Base-by-base conservation (phyloP, 257 asterid genomes). In the Catharanthus roseus region DNA sequence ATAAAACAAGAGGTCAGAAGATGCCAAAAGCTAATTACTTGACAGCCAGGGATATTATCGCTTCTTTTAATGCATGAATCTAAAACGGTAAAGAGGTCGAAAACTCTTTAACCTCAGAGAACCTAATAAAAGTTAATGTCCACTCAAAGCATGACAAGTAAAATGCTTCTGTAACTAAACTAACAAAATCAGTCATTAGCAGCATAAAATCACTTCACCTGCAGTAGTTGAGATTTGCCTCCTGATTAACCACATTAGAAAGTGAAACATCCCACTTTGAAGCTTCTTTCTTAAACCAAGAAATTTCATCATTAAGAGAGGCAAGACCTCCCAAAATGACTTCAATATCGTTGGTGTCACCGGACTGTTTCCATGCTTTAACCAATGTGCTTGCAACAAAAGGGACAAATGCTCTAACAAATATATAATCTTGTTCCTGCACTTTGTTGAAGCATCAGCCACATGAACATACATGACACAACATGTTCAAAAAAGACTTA, bases 351-450 rank as follows among this genome's bases (percentile, higher is more conserved):
- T 82, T 79, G 39, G 67, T 57, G 55, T 82, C 88, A 64, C 82
- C 88, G 1, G 87, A 72, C 69, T 82, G 89, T 81, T 88, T 87
- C 77, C 85, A 90, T 57, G 98, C 96, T 85, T 92, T 92, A 54
- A 90, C 15, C 78, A 90, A 74, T 16, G 82, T 39, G 68, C 86
- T 87, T 4, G 97, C 92, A 24, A 76, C 73, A 39, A 92, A 90
- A 38, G 97, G 89, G 54, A 88, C 84, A 54, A 86, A 88, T 55
- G 90, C 87, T 80, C 93, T 84, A 29, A 92, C 97, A 49, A 92
- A 92, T 70, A 86, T 73, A 29, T 90, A 90, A 82, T 90, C 98
- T 73, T 90, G 97, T 34, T 87, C 97, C 98, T 92, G 89, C 81
- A 79, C 63, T 79, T 53, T 19, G 44, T 66, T 42, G 7, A 38